phyloP scores from a whole-genome alignment of 352 stramenopile species.

The Globisporangium cylindrosporum region DNA sequence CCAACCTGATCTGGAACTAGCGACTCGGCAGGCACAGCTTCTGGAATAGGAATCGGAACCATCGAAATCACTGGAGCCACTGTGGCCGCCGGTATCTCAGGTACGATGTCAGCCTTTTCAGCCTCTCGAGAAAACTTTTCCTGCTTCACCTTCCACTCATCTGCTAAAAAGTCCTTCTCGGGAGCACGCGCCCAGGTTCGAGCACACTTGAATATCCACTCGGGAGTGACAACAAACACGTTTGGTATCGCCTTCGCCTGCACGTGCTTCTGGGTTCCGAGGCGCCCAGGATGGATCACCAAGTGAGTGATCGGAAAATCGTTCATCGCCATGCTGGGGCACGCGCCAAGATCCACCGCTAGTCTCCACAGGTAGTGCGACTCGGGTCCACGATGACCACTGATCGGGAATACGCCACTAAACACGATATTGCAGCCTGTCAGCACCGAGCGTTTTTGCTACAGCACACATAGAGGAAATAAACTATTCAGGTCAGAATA shows the following conservation, averaged over 20 bases:
- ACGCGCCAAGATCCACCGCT: conserved; percentile 61
- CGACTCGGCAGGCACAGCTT: neutral
- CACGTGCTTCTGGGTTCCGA: conserved; percentile 81
- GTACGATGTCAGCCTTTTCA: conserved; percentile 16
- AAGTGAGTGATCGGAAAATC: conserved; percentile 82
- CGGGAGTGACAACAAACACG: conserved; percentile 63
- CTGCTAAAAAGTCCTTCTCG: conserved; percentile 67
- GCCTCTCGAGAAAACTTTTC: conserved; percentile 16
- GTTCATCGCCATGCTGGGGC: conserved; percentile 63
- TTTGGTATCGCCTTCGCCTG: conserved; percentile 63
- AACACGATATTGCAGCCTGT: conserved; percentile 71
- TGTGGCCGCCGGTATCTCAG: conserved; percentile 2
- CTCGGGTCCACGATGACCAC: conserved; percentile 48
- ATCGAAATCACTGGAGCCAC: neutral
- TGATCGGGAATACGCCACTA: conserved; percentile 75
- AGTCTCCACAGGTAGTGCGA: conserved; percentile 79
- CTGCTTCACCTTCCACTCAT: conserved; percentile 58
- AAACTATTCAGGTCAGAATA: conserved; percentile 5
- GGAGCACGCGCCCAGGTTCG: conserved; percentile 58
- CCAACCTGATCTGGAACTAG: neutral
- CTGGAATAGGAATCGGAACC: neutral
- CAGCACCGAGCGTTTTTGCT: conserved; percentile 74
- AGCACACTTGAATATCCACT: conserved; percentile 82
- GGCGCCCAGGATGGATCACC: conserved; percentile 74
- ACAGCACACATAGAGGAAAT: conserved; percentile 2